Evolutionary conservation across 176 grass and related monocot species (phyloP), one percentile per base, ranked within the genome.

Genomic region (Triticum monococcum): DNA sequence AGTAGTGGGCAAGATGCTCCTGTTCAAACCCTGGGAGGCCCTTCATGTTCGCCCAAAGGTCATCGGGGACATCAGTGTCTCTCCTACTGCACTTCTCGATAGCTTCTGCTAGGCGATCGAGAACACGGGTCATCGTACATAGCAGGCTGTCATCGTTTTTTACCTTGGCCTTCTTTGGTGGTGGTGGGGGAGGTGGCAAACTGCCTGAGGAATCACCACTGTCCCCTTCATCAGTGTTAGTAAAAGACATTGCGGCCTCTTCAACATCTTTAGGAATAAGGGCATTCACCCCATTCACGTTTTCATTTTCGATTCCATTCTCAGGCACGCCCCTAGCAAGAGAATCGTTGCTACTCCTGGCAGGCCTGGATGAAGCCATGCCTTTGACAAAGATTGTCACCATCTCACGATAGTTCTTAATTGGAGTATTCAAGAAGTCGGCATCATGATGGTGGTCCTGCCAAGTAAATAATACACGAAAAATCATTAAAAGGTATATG

Each of bases 361-460:
- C 46, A 12, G 45, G 74, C 17, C 8, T 22, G 46, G 74, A 54
- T 56, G 74, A 56, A 56, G 74, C 50, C 25, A 10, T 56, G 31
- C 14, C 74, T 28, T 77, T 77, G 46, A 56, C 74, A 77, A 77
- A 77, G 74, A 77, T 56, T 56, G 74, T 57, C 2, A 46, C 74
- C 74, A 77, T 77, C 74, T 77, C 74, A 33, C 17, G 74, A 22
- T 77, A 77, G 74, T 77, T 48, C 74, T 77, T 56, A 56, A 77
- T 56, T 56, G 74, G 74, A 77, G 74, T 56, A 9, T 77, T 77
- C 46, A 77, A 56, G 74, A 77, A 77, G 9, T 77, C 46, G 2
- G 74, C 74, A 56, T 77, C 74, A 56, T 32, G 8, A 56, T 56
- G 46, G 46, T 77, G 46, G 46, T 77, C 74, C 74, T 77, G 74